Percentiles rank a stretch among this genome's conserved stretches.
Evolutionary conservation across 352 stramenopile genomes (phyloP).

Genomic region (Globisporangium alternatum): DNA sequence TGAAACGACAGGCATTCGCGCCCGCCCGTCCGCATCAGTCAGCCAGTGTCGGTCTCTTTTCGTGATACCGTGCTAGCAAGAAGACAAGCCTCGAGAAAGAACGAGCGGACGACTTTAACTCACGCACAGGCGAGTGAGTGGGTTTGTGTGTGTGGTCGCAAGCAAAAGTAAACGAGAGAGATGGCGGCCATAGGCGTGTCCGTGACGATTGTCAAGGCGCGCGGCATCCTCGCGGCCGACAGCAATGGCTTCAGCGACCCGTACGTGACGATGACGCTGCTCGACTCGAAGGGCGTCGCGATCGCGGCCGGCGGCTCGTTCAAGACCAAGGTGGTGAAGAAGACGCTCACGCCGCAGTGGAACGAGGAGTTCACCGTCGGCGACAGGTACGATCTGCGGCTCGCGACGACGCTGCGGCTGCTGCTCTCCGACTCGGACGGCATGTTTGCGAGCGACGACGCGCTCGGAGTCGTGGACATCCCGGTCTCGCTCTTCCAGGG

Average conservation of each 20-base stretch:
- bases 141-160: background rate
- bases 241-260: constrained; percentile 67
- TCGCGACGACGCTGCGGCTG: constrained; percentile 59
- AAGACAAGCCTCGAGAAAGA: background rate
- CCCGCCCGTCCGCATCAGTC: background rate
- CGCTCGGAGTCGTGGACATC: constrained; percentile 69
- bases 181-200: constrained; percentile 20
- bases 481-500: constrained; percentile 51
- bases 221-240: constrained; percentile 62
- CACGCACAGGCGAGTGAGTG: background rate
- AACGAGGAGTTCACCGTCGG: constrained; percentile 61
- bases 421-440: constrained; percentile 53
- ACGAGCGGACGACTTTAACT: constrained; percentile 2
- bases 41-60: background rate
- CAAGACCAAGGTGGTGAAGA: constrained; percentile 70
- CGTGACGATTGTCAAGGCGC: constrained; percentile 61
- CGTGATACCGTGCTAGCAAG: background rate
- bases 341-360: constrained; percentile 62
- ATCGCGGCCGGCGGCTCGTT: constrained; percentile 46
- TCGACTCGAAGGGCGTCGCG: constrained; percentile 49
- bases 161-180: background rate
- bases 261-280: constrained; percentile 66
- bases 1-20: background rate
- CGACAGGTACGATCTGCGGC: constrained; percentile 58
- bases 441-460: constrained; percentile 59